Percentiles rank a stretch among this genome's conserved stretches.
phyloP scores from a whole-genome alignment of 2,329 filamentous ascomycete species.

The Cladosporium sp. region DNA sequence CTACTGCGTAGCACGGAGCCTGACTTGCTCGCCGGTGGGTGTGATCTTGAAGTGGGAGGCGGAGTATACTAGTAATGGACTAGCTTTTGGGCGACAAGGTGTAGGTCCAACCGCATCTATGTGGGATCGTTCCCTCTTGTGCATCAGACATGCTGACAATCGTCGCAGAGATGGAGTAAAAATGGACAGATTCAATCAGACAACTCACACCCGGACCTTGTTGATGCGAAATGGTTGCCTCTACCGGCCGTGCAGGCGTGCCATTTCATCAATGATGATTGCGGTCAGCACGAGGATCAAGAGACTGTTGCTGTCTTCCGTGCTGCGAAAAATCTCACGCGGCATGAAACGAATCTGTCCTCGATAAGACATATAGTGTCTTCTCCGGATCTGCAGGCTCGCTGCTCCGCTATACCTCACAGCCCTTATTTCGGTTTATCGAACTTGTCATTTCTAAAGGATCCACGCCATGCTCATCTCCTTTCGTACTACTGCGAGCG shows the following conservation, averaged over 20 bases:
- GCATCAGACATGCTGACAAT: neutral
- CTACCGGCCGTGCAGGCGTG: constrained; percentile 20
- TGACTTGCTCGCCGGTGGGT: constrained; percentile 32
- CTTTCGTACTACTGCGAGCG: constrained; percentile 40
- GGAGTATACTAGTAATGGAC: constrained; percentile 38
- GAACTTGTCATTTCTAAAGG: constrained; percentile 28
- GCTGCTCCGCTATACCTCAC: constrained; percentile 5
- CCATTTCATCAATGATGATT: constrained; percentile 21
- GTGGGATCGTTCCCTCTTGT: neutral
- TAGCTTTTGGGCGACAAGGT: constrained; percentile 41
- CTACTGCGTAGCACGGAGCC: constrained; percentile 33
- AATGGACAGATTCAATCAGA: constrained; percentile 14
- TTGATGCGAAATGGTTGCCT: constrained; percentile 18
- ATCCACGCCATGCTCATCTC: constrained; percentile 29
- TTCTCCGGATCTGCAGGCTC: neutral
- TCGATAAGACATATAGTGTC: neutral
- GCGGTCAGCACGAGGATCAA: constrained; percentile 14
- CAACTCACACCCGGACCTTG: constrained; percentile 6
- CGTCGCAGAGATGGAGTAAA: constrained; percentile 7
- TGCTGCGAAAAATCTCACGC: constrained; percentile 1
- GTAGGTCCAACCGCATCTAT: constrained; percentile 33
- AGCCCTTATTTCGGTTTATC: constrained; percentile 15
- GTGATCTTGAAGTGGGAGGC: constrained; percentile 27
- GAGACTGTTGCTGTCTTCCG: neutral
- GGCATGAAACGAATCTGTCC: too few relatives aligned